These are phyloP conservation scores for Solanum virginianum DNA, from an alignment of 257 asterid species.

Conservation along the genomic window DNA sequence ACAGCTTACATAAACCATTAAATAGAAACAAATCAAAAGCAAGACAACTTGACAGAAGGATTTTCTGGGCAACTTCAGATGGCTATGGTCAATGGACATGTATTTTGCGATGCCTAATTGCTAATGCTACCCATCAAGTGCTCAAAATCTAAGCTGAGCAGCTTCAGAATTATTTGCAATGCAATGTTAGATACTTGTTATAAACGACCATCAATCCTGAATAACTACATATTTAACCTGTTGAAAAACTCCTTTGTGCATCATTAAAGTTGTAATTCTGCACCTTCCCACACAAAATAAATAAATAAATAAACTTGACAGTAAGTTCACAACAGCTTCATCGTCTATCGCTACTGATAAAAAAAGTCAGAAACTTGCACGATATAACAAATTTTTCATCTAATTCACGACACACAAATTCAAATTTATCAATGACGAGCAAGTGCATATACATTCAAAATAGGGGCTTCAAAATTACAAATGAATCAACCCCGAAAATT, in stretches of 20 bases:
- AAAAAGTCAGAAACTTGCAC: neutral
- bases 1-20: neutral
- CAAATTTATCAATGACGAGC: neutral
- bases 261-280: neutral
- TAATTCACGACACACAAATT: neutral
- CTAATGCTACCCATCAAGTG: conserved; percentile 7
- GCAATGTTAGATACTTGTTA: neutral
- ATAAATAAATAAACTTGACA: neutral
- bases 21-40: neutral
- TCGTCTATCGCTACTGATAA: neutral
- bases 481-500: too few species aligned
- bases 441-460: neutral
- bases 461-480: too few species aligned
- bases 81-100: conserved; percentile 50
- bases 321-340: neutral
- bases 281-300: neutral
- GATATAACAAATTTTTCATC: neutral
- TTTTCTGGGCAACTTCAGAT: conserved; percentile 56
- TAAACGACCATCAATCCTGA: neutral
- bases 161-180: neutral
- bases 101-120: conserved; percentile 20
- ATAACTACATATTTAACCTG: neutral
- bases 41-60: conserved; percentile 42
- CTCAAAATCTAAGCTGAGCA: conserved; percentile 1
- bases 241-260: neutral